Base-by-base conservation (phyloP, 2,329 filamentous ascomycete genomes). In the Nemania sp. region DNA sequence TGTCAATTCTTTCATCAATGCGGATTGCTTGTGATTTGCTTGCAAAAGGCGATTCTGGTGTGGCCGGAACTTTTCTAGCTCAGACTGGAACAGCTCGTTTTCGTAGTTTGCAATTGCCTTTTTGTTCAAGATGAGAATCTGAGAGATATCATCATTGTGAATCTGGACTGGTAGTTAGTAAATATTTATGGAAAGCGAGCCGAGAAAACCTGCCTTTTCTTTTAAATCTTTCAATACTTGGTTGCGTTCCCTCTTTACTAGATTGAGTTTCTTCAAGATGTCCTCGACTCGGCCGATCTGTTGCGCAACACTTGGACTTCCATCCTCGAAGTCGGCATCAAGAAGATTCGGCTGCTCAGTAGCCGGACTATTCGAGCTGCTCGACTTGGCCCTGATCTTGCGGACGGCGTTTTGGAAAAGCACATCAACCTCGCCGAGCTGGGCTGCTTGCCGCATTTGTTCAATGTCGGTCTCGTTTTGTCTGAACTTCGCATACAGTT, bases 181-280 rank as follows among this genome's bases (percentile, higher is more conserved):
- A 74, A 3, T 5, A 32, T 29, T 41, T 18, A 58, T 59, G 11
- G 20, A 11, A 20, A 54, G 45, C 18, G 43, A 13, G 32, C 54
- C 22, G 7, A 20, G 32, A 15, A n/a, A 20, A 38, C 85, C 75
- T 80, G 97, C 96, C 90, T 97, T 98, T 73, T 98, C 94, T 80
- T 99, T 99, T 73, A 99, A 84, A 80, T 99, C 96, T 79, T 98
- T 98, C 72, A 99, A 82, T 47, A 98, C 93, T 81, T 98, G 94
- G 67, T 91, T 90, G 67, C 96, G 87, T 80, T 99, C 97, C 67
- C 93, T 88, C 83, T 98, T 98, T 74, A 99, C 90, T 43, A 97
- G 84, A 74, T 94, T 97, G 74, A 99, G 81, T 81, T 94, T 98
- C 82, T 94, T 93, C 70, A 99, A 82, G 58, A 97, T 87, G 41